These are phyloP conservation scores for Fraxinus floribunda DNA, from an alignment of 305 asterid genomes.

Conservation along the genomic window DNA sequence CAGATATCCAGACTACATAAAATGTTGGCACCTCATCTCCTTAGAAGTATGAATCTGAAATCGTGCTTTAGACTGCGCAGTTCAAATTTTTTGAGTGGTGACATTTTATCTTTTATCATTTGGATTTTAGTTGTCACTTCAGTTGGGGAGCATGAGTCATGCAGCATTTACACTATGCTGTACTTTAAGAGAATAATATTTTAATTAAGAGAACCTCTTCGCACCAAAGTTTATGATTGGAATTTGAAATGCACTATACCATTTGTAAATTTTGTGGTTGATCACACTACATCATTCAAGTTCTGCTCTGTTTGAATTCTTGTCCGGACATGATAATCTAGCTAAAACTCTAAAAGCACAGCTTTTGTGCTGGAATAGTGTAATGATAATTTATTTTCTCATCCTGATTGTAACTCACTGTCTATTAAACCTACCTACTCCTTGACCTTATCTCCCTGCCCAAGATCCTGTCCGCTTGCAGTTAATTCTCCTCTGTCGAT, in stretches of 20 bases:
- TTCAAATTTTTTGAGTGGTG: constrained; percentile 13
- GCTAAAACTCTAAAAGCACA: background rate
- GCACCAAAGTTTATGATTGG: background rate
- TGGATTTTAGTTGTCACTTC: background rate
- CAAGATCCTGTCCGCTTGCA: constrained; percentile 17
- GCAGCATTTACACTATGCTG: background rate
- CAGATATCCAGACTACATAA: constrained; percentile 92
- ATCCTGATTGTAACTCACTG: background rate
- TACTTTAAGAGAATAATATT: background rate
- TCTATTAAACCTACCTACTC: background rate
- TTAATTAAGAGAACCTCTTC: background rate
- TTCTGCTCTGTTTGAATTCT: background rate
- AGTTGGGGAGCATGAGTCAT: background rate
- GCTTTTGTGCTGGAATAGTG: background rate
- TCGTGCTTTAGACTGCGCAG: constrained; percentile 23
- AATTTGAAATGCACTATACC: background rate
- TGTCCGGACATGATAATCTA: background rate
- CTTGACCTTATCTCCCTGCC: background rate
- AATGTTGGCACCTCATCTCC: constrained; percentile 97
- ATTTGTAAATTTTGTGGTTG: background rate
- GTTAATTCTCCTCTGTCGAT: background rate
- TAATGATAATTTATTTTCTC: background rate
- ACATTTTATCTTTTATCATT: background rate
- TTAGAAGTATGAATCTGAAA: constrained; percentile 70
- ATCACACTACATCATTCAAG: background rate